Conservation (phyloP, 2,329 filamentous ascomycete genomes). For the Shiraia sp. region DNA sequence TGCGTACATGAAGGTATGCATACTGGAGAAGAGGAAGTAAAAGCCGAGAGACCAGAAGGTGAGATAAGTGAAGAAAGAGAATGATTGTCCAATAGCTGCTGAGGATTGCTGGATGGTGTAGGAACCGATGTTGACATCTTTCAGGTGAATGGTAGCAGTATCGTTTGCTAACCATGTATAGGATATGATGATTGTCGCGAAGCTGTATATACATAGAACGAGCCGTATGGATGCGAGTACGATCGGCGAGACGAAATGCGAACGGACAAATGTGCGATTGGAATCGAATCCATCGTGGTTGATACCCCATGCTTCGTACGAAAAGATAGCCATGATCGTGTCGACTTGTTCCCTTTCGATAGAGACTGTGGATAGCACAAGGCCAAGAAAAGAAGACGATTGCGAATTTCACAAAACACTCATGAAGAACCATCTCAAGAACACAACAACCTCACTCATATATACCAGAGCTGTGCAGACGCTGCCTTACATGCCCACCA, state of each 20-base stretch:
- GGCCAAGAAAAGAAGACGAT: background rate
- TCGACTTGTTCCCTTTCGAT: too few species aligned
- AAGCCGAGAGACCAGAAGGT: slow-evolving; percentile 81
- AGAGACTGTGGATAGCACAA: slow-evolving; percentile 1
- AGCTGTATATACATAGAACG: slow-evolving; percentile 62
- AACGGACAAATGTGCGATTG: slow-evolving; percentile 71
- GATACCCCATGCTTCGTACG: slow-evolving; percentile 24
- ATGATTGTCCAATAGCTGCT: slow-evolving; percentile 61
- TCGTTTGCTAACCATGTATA: slow-evolving; percentile 58
- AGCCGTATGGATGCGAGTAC: slow-evolving; percentile 62
- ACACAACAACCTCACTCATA: too few species aligned
- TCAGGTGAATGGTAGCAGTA: slow-evolving; percentile 20
- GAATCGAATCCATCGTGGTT: slow-evolving; percentile 41
- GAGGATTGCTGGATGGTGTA: slow-evolving; percentile 65
- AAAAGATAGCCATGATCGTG: slow-evolving; percentile 20
- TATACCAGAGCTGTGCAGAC: too few species aligned
- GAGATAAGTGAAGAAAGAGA: slow-evolving; percentile 80
- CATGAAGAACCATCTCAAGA: too few species aligned
- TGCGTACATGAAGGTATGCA: slow-evolving; percentile 69
- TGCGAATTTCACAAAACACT: too few species aligned
- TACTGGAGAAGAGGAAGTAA: slow-evolving; percentile 69
- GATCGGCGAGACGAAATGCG: slow-evolving; percentile 72
- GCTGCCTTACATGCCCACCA: too few species aligned
- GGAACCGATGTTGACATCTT: slow-evolving; percentile 29
- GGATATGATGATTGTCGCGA: slow-evolving; percentile 68